Evolutionary conservation across 139 green algal species (phyloP).

Genomic region (Tetraselmis striata): DNA sequence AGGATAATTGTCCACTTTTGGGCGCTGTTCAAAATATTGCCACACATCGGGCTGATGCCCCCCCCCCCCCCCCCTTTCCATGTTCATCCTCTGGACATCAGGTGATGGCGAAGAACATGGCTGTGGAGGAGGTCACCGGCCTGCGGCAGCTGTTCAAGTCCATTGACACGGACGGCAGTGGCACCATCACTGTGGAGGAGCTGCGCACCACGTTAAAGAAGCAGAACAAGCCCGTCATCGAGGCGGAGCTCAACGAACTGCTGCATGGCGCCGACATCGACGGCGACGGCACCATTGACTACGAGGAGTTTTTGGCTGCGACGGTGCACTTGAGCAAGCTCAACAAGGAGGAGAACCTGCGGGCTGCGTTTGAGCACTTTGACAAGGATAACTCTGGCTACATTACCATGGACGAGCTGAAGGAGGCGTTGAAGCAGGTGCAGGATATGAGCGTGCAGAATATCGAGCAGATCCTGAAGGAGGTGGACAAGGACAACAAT

Average conservation of each 20-base stretch:
- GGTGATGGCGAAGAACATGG: constrained; percentile 70
- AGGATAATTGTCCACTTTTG: too few relatives aligned
- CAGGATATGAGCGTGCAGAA: constrained; percentile 14
- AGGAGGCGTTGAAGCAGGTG: constrained; percentile 10
- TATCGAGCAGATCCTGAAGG: constrained; percentile 25
- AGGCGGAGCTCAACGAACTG: background rate
- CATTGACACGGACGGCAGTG: constrained; percentile 84
- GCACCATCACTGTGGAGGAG: constrained; percentile 89
- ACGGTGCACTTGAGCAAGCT: constrained; percentile 59
- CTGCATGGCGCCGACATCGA: constrained; percentile 64
- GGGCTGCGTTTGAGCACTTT: constrained; percentile 72
- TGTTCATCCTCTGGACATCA: background rate
- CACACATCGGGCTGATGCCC: too few relatives aligned
- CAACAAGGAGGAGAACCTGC: constrained; percentile 38
- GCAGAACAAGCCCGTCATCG: constrained; percentile 61
- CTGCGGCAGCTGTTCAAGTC: constrained; percentile 81
- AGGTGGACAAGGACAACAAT: constrained; percentile 13
- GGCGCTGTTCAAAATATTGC: too few relatives aligned
- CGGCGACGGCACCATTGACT: constrained; percentile 56
- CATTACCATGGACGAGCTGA: constrained; percentile 73
- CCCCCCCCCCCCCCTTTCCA: too few relatives aligned
- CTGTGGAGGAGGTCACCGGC: constrained; percentile 83
- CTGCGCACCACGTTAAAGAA: constrained; percentile 51
- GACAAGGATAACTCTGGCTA: constrained; percentile 65
- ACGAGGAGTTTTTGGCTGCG: constrained; percentile 55